Evolutionary conservation across 164 flowering plant species (phyloP).

Genomic region (Kingdonia uniflora): DNA sequence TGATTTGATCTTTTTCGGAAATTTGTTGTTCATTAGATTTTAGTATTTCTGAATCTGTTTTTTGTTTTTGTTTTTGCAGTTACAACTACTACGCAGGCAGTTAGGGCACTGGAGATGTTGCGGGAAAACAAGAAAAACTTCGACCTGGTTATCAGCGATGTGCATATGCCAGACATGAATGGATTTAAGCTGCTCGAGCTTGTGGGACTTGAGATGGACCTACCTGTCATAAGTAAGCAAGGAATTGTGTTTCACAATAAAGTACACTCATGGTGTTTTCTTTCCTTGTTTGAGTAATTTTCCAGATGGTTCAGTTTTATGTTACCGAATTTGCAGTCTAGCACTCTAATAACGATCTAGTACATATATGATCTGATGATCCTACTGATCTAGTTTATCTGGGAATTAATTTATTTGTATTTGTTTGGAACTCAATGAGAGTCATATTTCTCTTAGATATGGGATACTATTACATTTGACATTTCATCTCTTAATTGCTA

Average conservation of each 20-base stretch:
- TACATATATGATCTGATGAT: too few relatives aligned
- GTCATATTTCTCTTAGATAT: neutral
- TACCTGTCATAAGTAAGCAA: conserved; percentile 86
- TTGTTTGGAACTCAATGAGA: neutral
- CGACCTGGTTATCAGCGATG: conserved; percentile 82
- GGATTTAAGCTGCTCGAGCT: conserved; percentile 87
- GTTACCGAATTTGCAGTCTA: too few relatives aligned
- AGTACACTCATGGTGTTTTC: too few relatives aligned
- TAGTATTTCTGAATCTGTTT: conserved; percentile 1
- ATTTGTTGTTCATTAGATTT: neutral
- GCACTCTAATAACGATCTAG: too few relatives aligned
- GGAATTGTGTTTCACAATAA: neutral
- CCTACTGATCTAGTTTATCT: neutral
- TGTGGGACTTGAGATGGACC: conserved; percentile 92
- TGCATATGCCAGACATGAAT: conserved; percentile 94
- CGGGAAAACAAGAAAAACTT: conserved; percentile 56
- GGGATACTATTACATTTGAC: neutral
- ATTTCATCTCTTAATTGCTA: conserved; percentile 9
- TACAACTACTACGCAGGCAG: conserved; percentile 54
- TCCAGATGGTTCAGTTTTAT: too few relatives aligned
- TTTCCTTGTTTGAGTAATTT: too few relatives aligned
- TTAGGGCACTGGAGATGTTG: conserved; percentile 53
- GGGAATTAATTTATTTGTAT: neutral
- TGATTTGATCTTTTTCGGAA: conserved; percentile 4
- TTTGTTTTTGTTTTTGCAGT: conserved; percentile 34